A percentile compares a stretch with the other conserved stretches of the same genome.
phyloP scores from a whole-genome alignment of 495 filamentous ascomycete species.

The Parmelia sp. region DNA sequence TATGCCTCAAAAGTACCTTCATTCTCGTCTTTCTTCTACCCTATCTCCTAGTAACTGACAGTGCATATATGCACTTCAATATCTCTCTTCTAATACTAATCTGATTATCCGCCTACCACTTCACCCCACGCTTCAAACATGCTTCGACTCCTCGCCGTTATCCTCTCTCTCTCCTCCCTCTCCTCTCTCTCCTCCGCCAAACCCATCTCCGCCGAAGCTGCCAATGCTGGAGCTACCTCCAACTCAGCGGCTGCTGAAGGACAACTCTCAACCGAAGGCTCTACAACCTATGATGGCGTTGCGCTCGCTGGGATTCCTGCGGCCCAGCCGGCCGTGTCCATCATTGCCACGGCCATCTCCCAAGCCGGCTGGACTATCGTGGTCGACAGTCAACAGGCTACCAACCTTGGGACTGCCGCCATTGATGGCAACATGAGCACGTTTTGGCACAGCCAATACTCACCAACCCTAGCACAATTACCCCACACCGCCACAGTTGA shows the following conservation, averaged over 20 bases:
- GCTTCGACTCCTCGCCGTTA: constrained; percentile 13
- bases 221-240: constrained; percentile 18
- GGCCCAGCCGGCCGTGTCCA: constrained; percentile 6
- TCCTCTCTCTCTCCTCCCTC: constrained; percentile 11
- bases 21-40: no score
- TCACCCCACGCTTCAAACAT: constrained; percentile 8
- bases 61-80: constrained; percentile 7
- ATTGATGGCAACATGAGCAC: constrained; percentile 20
- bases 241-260: neutral
- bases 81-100: constrained; percentile 12
- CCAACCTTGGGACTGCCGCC: constrained; percentile 14
- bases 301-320: constrained; percentile 5
- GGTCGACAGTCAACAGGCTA: constrained; percentile 20
- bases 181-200: constrained; percentile 15
- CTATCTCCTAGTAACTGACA: neutral
- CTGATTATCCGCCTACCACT: neutral
- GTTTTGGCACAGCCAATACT: constrained; percentile 22
- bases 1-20: constrained; percentile 4
- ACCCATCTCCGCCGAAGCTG: constrained; percentile 22
- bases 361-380: constrained; percentile 24
- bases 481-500: constrained; percentile 22
- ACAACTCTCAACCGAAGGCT: constrained; percentile 10
- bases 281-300: constrained; percentile 9
- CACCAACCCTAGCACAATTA: constrained; percentile 1
- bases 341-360: constrained; percentile 10